Evolutionary conservation across 2,329 filamentous ascomycete species (phyloP).

Genomic region (Diplodia sapinea): DNA sequence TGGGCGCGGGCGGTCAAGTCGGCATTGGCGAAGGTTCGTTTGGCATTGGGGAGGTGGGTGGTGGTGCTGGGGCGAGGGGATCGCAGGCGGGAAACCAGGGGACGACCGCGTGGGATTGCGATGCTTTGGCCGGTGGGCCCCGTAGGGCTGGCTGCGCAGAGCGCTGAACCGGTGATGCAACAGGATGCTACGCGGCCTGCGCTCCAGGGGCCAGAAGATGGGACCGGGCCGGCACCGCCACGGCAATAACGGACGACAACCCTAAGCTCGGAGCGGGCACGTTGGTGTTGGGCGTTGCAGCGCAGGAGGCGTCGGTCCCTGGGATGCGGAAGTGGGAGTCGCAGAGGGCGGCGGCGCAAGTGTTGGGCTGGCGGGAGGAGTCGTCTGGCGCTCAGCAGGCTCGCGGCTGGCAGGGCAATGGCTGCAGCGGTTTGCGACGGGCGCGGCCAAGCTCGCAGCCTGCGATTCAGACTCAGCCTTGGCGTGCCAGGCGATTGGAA

Average conservation of each 20-base stretch:
- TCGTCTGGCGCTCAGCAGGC: not conserved
- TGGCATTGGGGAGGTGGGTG: constrained; percentile 17
- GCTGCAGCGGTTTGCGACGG: not conserved
- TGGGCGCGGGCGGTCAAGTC: constrained; percentile 29
- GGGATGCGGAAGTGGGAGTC: constrained; percentile 31
- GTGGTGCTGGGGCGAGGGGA: constrained; percentile 28
- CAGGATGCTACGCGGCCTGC: constrained; percentile 32
- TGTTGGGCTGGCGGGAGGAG: not conserved
- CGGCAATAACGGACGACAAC: constrained; percentile 32
- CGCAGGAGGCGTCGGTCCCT: not conserved
- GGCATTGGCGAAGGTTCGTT: constrained; percentile 28
- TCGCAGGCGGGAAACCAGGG: constrained; percentile 29
- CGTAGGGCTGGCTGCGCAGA: constrained; percentile 37
- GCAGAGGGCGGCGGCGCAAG: constrained; percentile 20
- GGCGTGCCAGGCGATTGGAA: constrained; percentile 18
- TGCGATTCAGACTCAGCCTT: constrained; percentile 10
- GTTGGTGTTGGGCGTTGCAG: constrained; percentile 27
- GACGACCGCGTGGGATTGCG: constrained; percentile 32
- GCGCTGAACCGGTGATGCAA: constrained; percentile 32
- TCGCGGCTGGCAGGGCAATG: constrained; percentile 5
- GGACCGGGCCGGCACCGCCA: constrained; percentile 27
- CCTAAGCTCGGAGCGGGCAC: constrained; percentile 32
- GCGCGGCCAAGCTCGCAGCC: not conserved
- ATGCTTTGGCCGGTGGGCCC: constrained; percentile 30
- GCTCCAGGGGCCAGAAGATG: constrained; percentile 31